Evolutionary conservation across 441 rosid genomes (phyloP), one percentile per base, ranked within the genome.

Genomic region (Euphorbia corollata): DNA sequence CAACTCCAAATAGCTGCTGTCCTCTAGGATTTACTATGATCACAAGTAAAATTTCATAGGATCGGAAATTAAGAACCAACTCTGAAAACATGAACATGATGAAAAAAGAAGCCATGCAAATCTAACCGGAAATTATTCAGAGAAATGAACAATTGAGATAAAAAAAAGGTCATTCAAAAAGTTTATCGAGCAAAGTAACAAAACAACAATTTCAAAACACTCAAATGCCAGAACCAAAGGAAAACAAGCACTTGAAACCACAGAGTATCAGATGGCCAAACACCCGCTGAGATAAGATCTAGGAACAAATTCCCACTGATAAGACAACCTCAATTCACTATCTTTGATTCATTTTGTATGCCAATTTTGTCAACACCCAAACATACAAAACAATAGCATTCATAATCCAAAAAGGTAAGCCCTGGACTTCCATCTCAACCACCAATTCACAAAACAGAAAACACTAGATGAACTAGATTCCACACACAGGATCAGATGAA

Each of bases 401-500:
- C 48, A 20, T 18, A 48, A 47, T 58, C 58, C 61, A 54, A 38
- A 45, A 12, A 47, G 66, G 65, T 41, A 60, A 38, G 24, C 32
- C 47, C 61, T 19, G 30, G 63, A 36, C 74, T 70, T 48, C 74
- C 47, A 58, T 65, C 50, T 27, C 43, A 13, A 22, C 50, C 24
- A 71, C 59, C 48, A 63, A 32, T 8, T 50, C 53, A 8, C 4
- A 41, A 8, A 55, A 61, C 43, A 51, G 39, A 57, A 18, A 51
- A 57, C 63, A 68, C 41, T 59, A 57, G n/a, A 64, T 18, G 36
- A 67, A 56, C 47, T 19, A 69, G 57, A 73, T 32, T 65, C 15
- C 13, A 48, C 5, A 27, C 16, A 12, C 51, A 63, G 68, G 73
- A 80, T 59, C 78, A 45, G 63, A 71, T 32, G 45, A 59, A 70